Evolutionary conservation across 352 stramenopile species (phyloP), one percentile per base, ranked within the genome.

Genomic region (Globisporangium middletonii): DNA sequence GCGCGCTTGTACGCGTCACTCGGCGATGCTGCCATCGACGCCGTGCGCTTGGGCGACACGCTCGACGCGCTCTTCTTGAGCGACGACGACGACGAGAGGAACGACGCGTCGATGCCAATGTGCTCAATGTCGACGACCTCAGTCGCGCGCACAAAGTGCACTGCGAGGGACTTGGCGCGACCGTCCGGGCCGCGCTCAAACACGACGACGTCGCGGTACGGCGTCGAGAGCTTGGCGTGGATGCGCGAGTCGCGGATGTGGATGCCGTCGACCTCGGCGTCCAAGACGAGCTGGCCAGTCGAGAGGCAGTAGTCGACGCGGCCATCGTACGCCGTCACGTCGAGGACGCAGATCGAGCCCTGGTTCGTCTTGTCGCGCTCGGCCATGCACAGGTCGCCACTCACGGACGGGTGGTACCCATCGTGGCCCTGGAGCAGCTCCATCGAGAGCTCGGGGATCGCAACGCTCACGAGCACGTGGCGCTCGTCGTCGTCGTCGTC

Each of bases 331-430:
- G 69, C 52, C 9, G 72, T 67, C 5, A 90, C 66, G 56, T 83
- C 65, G 23, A 92, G 57, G 9, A 83, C 50, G 42, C 79, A 90
- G 38, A 92, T 89, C n/a, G 84, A 94, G 4, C 73, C 77, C 16
- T 79, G 69, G n/a, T 75, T 84, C 12, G 68, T 81, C 43, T 79
- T 88, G 41, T 71, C 68, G 27, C 72, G 75, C 28, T 86, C 75
- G 12, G 76, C 78, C 80, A 93, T 88, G 28, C 75, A 83, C 2
- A 94, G 60, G 53, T 93, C 83, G 16, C 79, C 85, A 63, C 74
- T 89, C 45, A 67, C 77, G 5, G 81, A 89, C 12, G 83, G 85
- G 35, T 93, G 78, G 53, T 93, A 94, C 5, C 85, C 85, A 50
- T 88, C 62, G 51, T 90, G 71, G 0, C 83, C 79, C 52, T 90